Percentiles rank a stretch among this genome's conserved stretches.
These are phyloP conservation scores for Botryotinia narcissicola DNA, from an alignment of 2,329 filamentous ascomycete genomes.

Conservation along the genomic window DNA sequence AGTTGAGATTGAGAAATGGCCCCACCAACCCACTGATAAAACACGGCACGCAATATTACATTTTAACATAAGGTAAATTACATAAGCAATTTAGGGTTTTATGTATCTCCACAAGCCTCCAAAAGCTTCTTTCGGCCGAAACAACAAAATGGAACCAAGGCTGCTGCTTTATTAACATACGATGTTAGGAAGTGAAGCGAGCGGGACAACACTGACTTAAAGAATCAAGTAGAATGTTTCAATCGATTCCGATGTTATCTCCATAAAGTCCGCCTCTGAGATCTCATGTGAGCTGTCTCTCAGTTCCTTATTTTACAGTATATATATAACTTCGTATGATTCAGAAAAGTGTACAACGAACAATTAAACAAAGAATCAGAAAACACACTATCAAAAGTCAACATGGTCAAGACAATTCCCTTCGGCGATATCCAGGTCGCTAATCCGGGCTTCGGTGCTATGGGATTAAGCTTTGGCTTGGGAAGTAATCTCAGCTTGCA, in stretches of 20 bases:
- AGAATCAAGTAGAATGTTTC: not conserved
- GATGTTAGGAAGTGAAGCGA: not conserved
- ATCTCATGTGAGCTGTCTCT: not conserved
- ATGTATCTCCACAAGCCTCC: not conserved
- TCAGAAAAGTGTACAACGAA: not conserved
- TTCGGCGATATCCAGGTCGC: not conserved
- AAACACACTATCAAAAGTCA: not conserved
- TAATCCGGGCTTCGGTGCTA: not conserved
- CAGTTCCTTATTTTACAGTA: not conserved
- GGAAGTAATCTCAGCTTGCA: not conserved
- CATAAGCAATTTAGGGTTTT: not conserved
- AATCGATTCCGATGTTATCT: not conserved
- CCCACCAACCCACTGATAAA: too few relatives aligned
- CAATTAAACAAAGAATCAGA: not conserved
- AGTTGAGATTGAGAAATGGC: too few relatives aligned
- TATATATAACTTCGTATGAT: not conserved
- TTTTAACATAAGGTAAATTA: too few relatives aligned
- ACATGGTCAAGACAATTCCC: not conserved
- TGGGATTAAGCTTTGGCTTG: not conserved
- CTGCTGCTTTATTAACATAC: not conserved
- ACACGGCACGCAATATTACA: too few relatives aligned
- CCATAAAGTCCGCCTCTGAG: not conserved
- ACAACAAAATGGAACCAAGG: not conserved
- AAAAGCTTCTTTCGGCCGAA: not conserved
- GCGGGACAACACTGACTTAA: not conserved